Percentiles rank a stretch among this genome's conserved stretches.
phyloP scores from a whole-genome alignment of 2,329 filamentous ascomycete genomes.

The Diaporthe citrichinensis region DNA sequence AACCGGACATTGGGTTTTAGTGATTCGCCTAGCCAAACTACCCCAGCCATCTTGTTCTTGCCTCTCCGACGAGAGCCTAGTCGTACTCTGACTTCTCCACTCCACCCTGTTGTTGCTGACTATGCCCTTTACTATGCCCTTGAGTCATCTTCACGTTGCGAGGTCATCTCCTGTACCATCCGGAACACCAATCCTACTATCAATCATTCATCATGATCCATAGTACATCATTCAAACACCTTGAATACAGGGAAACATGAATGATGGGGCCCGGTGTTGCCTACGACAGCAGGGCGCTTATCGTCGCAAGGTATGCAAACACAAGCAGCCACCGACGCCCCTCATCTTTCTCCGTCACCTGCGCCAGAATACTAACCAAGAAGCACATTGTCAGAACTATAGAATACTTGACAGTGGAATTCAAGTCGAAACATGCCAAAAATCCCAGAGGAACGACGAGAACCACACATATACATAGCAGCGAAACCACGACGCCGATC shows the following conservation, averaged over 20 bases:
- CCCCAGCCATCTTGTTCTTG: background rate
- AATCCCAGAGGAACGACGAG: constrained; percentile 11
- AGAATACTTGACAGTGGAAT: background rate
- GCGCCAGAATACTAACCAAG: background rate
- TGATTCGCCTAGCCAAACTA: background rate
- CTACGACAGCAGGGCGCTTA: background rate
- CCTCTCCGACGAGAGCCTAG: background rate
- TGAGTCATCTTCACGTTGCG: background rate
- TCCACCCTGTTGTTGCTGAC: background rate
- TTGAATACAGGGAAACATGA: background rate
- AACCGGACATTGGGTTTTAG: background rate
- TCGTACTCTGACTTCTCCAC: background rate
- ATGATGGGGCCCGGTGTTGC: no score
- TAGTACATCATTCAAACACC: no score
- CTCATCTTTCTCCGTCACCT: background rate
- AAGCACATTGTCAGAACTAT: background rate
- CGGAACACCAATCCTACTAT: background rate
- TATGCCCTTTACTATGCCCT: background rate
- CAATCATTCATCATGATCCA: background rate
- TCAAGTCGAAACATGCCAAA: background rate
- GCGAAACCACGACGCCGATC: background rate
- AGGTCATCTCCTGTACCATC: background rate
- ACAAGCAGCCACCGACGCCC: constrained; percentile 7
- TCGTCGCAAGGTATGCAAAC: constrained; percentile 22
- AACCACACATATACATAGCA: background rate